Conservation (phyloP, 768 basidiomycete genomes). For the Lactifluus volemus region DNA sequence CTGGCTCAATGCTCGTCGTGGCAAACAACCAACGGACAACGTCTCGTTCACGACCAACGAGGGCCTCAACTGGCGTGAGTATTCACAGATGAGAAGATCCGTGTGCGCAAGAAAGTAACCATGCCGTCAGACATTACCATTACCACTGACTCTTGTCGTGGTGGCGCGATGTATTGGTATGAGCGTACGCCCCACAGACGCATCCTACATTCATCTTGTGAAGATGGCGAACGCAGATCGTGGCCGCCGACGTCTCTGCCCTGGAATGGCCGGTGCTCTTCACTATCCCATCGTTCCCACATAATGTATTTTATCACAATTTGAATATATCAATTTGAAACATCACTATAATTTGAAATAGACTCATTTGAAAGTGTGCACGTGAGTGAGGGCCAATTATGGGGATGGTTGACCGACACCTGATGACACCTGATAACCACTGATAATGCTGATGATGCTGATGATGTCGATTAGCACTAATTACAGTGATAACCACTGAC, state of each 20-base stretch:
- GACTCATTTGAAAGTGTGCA: no score
- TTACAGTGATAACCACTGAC: no score
- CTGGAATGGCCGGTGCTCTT: constrained; percentile 67
- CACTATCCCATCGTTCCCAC: no score
- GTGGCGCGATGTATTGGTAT: constrained; percentile 80
- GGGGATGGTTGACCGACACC: no score
- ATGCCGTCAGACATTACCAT: constrained; percentile 89
- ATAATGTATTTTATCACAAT: no score
- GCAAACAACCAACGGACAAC: constrained; percentile 83
- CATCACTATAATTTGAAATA: no score
- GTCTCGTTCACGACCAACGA: constrained; percentile 87
- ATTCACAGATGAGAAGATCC: constrained; percentile 65
- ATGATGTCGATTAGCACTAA: no score
- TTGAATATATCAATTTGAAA: no score
- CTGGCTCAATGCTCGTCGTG: no score
- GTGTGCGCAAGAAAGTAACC: constrained; percentile 72
- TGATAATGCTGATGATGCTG: no score
- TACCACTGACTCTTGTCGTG: constrained; percentile 57
- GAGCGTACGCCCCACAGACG: constrained; percentile 87
- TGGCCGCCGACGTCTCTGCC: constrained; percentile 68
- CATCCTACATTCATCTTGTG: constrained; percentile 83
- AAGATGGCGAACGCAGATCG: constrained; percentile 65
- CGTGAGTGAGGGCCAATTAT: no score
- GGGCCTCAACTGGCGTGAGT: constrained; percentile 81
- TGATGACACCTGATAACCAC: no score